Conservation (phyloP, 495 filamentous ascomycete genomes). For the Corynascus novoguineensis region DNA sequence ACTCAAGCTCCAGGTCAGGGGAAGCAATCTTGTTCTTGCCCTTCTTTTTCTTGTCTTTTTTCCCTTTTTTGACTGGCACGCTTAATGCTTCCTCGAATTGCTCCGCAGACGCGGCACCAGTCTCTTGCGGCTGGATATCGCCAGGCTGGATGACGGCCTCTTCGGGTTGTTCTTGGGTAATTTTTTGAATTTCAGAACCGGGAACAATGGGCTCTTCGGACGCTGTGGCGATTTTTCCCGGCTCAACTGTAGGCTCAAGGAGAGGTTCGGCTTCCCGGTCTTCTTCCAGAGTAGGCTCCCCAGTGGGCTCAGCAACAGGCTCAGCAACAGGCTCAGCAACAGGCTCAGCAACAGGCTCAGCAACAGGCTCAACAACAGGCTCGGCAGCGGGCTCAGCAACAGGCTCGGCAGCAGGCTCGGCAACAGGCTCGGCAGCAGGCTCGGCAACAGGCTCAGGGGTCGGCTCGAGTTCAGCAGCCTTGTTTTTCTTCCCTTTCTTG, state of each 20-base stretch:
- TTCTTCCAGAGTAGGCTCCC: neutral
- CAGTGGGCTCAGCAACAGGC: too few relatives aligned
- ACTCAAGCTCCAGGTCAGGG: constrained; percentile 1
- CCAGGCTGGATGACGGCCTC: neutral
- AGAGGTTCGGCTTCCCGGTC: neutral
- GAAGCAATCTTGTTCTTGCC: constrained; percentile 7
- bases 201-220: neutral
- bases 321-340: too few relatives aligned
- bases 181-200: neutral
- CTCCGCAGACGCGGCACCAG: neutral
- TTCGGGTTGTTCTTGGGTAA: neutral
- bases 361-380: neutral
- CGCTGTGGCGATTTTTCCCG: neutral
- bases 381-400: neutral
- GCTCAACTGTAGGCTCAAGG: neutral
- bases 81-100: constrained; percentile 8
- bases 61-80: constrained; percentile 24
- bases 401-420: neutral
- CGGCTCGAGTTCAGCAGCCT: neutral
- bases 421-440: neutral
- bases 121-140: neutral
- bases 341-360: neutral
- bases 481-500: constrained; percentile 25
- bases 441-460: neutral
- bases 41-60: constrained; percentile 33